Conservation (phyloP, 352 stramenopile genomes). For the Pythium volutum region DNA sequence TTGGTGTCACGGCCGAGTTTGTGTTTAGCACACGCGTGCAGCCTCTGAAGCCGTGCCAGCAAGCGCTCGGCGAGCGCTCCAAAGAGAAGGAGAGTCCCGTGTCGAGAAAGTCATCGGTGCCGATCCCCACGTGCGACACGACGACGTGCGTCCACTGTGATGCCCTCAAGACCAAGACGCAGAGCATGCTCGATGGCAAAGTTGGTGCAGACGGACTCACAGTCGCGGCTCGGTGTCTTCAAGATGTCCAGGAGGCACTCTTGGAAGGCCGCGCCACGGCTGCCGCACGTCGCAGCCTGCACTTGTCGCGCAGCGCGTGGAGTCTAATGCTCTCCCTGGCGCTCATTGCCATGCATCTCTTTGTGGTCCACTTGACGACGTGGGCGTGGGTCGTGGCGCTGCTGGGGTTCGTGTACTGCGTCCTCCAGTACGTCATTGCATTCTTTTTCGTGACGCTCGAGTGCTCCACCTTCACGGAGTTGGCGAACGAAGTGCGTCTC, state of each 20-base stretch:
- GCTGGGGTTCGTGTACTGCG: slow-evolving; percentile 32
- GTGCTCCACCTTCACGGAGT: slow-evolving; percentile 77
- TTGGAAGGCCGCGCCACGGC: slow-evolving; percentile 39
- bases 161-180: slow-evolving; percentile 26
- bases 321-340: slow-evolving; percentile 33
- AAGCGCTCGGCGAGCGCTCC: slow-evolving; percentile 20
- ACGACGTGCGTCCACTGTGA: slow-evolving; percentile 50
- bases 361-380: slow-evolving; percentile 14
- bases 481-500: slow-evolving; percentile 64
- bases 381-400: slow-evolving; percentile 33
- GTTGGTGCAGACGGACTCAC: neutral
- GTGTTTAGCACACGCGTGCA: slow-evolving; percentile 35
- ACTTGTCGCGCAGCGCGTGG: slow-evolving; percentile 35
- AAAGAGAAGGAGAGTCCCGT: slow-evolving; percentile 20
- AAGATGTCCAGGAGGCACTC: slow-evolving; percentile 46
- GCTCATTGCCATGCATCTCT: slow-evolving; percentile 29
- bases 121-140: slow-evolving; percentile 28
- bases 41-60: slow-evolving; percentile 32
- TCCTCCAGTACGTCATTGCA: slow-evolving; percentile 66
- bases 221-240: slow-evolving; percentile 29
- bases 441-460: slow-evolving; percentile 83
- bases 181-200: neutral
- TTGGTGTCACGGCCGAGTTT: slow-evolving; percentile 72
- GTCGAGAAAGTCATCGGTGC: neutral
- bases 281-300: slow-evolving; percentile 33